phyloP scores from a whole-genome alignment of 345 rosid genomes.

The Raphanus sativus region DNA sequence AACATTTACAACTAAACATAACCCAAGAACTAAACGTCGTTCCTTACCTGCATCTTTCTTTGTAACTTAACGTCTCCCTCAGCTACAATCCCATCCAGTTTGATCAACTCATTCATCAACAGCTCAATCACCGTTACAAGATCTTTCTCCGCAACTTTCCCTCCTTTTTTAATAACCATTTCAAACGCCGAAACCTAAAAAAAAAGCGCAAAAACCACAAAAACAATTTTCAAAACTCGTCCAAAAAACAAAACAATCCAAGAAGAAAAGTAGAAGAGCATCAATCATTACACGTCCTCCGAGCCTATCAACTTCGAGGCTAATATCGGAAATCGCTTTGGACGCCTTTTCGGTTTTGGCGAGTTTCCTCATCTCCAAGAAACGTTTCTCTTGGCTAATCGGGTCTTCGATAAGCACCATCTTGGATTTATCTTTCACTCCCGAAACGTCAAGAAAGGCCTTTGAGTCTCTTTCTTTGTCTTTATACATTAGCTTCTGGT shows the following conservation, averaged over 20 bases:
- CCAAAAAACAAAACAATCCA: neutral
- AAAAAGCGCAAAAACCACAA: conserved; percentile 16
- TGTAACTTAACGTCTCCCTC: conserved; percentile 94
- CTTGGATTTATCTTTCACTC: conserved; percentile 92
- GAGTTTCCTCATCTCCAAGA: conserved; percentile 73
- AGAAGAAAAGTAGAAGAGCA: neutral
- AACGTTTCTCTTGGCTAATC: conserved; percentile 82
- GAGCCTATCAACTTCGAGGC: conserved; percentile 85
- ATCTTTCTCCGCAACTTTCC: conserved; percentile 72
- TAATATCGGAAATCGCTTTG: conserved; percentile 81
- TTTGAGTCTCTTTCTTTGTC: conserved; percentile 96
- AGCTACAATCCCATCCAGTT: conserved; percentile 76
- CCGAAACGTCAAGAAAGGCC: conserved; percentile 74
- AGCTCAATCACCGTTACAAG: conserved; percentile 64
- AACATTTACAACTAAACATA: neutral
- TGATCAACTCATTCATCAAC: conserved; percentile 93
- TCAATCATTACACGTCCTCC: conserved; percentile 66
- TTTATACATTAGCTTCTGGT: conserved; percentile 86
- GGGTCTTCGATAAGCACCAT: conserved; percentile 86
- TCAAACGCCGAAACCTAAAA: conserved; percentile 84
- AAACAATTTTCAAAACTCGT: neutral
- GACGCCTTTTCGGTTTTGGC: conserved; percentile 91
- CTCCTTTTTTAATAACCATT: conserved; percentile 65
- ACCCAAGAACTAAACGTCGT: neutral
- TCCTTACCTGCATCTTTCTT: conserved; percentile 93